Percentiles rank a stretch among this genome's conserved stretches.
These are phyloP conservation scores for Telopea speciosissima DNA, from an alignment of 177 flowering plant species.

Conservation along the genomic window DNA sequence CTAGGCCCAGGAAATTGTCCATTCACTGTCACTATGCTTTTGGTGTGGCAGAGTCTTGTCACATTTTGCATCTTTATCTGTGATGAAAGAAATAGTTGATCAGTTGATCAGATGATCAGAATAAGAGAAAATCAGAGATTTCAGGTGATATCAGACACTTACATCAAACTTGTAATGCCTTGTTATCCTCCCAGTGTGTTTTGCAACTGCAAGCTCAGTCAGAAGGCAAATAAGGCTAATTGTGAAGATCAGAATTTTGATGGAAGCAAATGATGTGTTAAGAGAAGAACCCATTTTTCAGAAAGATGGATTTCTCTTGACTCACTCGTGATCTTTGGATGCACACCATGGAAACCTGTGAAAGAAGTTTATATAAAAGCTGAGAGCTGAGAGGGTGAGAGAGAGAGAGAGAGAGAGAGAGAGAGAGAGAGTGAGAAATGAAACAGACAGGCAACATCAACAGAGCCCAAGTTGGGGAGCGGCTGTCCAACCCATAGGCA, in stretches of 20 bases:
- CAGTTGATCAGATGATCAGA: too few species aligned
- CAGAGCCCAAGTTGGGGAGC: not conserved
- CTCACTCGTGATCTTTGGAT: not conserved
- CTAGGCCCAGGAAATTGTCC: conserved; percentile 38
- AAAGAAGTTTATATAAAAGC: not conserved
- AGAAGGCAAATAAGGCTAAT: conserved; percentile 13
- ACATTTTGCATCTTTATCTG: conserved; percentile 27
- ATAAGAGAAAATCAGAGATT: not conserved
- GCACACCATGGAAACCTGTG: not conserved
- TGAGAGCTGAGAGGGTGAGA: too few species aligned
- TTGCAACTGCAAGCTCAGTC: conserved; percentile 16
- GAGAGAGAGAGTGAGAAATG: not conserved
- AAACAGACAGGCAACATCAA: not conserved
- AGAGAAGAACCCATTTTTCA: conserved; percentile 4
- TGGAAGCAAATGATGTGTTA: not conserved
- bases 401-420: not conserved
- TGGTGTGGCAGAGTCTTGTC: conserved; percentile 31
- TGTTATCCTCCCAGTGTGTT: conserved; percentile 20
- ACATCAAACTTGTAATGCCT: conserved; percentile 34
- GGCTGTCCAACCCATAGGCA: too few species aligned
- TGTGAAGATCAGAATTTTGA: conserved; percentile 5
- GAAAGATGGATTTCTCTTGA: not conserved
- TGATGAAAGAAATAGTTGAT: not conserved
- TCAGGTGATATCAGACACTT: not conserved
- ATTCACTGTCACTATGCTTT: conserved; percentile 31